These are phyloP conservation scores for Rhizopus stolonifer DNA, from an alignment of 371 early-diverging fungal genomes.

Conservation along the genomic window DNA sequence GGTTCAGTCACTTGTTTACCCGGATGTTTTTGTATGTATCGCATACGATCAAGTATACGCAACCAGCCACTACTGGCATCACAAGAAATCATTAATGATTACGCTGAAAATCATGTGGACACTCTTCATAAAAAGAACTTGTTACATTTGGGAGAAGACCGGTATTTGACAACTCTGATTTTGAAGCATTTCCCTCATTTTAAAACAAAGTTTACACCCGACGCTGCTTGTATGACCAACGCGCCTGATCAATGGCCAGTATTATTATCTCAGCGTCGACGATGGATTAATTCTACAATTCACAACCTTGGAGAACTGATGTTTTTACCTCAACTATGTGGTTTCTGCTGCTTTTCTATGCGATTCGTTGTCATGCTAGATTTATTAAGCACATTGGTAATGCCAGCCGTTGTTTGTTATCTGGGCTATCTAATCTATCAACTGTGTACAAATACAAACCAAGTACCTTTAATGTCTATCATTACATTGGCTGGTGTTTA, in stretches of 20 bases:
- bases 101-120: conserved; percentile 91
- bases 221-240: conserved; percentile 92
- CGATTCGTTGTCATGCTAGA: conserved; percentile 93
- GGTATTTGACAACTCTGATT: conserved; percentile 98
- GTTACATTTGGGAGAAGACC: conserved; percentile 97
- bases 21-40: conserved; percentile 91
- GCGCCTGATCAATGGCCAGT: conserved; percentile 95
- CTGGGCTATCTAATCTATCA: conserved; percentile 75
- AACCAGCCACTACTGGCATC: conserved; percentile 89
- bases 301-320: conserved; percentile 93
- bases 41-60: conserved; percentile 80
- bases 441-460: conserved; percentile 50
- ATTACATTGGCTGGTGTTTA: conserved; percentile 79
- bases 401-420: conserved; percentile 92
- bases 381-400: conserved; percentile 81
- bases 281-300: conserved; percentile 99
- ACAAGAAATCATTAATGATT: conserved; percentile 91
- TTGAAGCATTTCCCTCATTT: conserved; percentile 94
- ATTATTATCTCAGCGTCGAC: conserved; percentile 90
- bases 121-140: conserved; percentile 99
- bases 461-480: conserved; percentile 64
- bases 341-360: conserved; percentile 96
- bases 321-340: conserved; percentile 84
- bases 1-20: conserved; percentile 91
- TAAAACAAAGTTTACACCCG: conserved; percentile 92